A percentile compares a stretch with the other conserved stretches of the same genome.
phyloP scores from a whole-genome alignment of 2,329 filamentous ascomycete genomes.

The Cercospora sesami region DNA sequence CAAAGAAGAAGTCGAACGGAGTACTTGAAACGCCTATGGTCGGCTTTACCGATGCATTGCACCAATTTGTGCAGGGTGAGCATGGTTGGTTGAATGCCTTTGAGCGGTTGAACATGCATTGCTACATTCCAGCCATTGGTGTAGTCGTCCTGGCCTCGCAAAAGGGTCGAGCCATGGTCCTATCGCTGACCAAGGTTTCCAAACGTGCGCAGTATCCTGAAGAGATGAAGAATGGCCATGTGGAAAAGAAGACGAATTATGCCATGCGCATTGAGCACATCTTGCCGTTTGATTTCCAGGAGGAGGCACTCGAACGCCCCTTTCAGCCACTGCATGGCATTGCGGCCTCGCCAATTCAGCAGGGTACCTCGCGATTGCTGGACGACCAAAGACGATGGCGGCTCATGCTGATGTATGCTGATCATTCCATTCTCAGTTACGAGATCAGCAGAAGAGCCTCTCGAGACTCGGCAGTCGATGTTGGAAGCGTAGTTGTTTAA shows the following conservation, averaged over 20 bases:
- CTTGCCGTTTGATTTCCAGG: constrained; percentile 57
- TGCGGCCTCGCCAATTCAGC: constrained; percentile 66
- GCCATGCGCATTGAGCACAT: constrained; percentile 58
- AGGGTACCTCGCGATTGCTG: constrained; percentile 43
- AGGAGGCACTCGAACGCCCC: constrained; percentile 48
- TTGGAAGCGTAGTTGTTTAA: constrained; percentile 26
- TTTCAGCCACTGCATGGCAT: constrained; percentile 64
- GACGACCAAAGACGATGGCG: constrained; percentile 57
- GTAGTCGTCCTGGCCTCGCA: constrained; percentile 67
- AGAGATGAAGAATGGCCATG: constrained; percentile 17
- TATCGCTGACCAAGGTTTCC: constrained; percentile 56
- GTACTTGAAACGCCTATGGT: constrained; percentile 35
- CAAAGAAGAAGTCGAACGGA: constrained; percentile 5
- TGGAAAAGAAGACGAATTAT: constrained; percentile 36
- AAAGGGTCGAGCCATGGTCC: constrained; percentile 64
- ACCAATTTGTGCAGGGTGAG: constrained; percentile 35
- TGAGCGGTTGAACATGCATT: constrained; percentile 62
- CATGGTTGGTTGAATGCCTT: constrained; percentile 36
- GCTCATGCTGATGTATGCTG: constrained; percentile 69
- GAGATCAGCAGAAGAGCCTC: constrained; percentile 52
- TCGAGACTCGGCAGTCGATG: constrained; percentile 23
- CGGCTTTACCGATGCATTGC: constrained; percentile 42
- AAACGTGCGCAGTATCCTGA: constrained; percentile 19
- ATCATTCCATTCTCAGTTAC: constrained; percentile 70
- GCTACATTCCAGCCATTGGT: constrained; percentile 68